Evolutionary conservation across 306 rosid species (phyloP), one percentile per base, ranked within the genome.

Genomic region (Senna tora): DNA sequence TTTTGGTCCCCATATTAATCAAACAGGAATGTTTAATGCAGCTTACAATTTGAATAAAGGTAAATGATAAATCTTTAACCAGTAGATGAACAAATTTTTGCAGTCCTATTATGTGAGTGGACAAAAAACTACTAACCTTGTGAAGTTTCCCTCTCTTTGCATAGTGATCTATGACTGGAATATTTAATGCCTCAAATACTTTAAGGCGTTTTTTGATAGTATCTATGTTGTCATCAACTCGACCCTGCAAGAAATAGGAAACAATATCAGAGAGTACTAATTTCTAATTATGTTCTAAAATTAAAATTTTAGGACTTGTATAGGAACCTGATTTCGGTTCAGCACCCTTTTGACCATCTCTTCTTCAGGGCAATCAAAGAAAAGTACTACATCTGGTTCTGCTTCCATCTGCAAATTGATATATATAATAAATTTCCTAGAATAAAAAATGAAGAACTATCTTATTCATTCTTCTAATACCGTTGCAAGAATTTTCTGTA

Each of bases 301-400:
- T 71, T 65, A 42, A 50, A 6, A 67, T 57, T 21, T 63, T 21
- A 70, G 72, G 64, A 34, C 83, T 85, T 41, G 72, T 42, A 75
- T 42, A 22, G 78, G 70, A 73, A 94, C 99, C 99, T 94, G 84
- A 76, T 94, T 94, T 65, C 99, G 97, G 79, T 73, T 84, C 71
- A 94, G 88, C 82, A 94, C 93, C 46, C 99, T 88, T 64, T 89
- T 94, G 83, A 94, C 92, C 99, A 94, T 94, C 84, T 87, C 97
- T 52, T 86, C 84, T 81, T 86, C 95, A 66, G 99, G 93, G 76
- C 99, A 94, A 75, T 94, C 96, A 76, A 94, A 94, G 92, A 89
- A 91, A 77, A 94, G 91, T 58, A 94, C 99, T n/a, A 81, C 41
- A 50, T 82, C 50, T 20, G 99, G 99, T 72, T 94, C 97, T 51